Conservation (phyloP, 208 protist species). For the Wallacemonas sp. region DNA sequence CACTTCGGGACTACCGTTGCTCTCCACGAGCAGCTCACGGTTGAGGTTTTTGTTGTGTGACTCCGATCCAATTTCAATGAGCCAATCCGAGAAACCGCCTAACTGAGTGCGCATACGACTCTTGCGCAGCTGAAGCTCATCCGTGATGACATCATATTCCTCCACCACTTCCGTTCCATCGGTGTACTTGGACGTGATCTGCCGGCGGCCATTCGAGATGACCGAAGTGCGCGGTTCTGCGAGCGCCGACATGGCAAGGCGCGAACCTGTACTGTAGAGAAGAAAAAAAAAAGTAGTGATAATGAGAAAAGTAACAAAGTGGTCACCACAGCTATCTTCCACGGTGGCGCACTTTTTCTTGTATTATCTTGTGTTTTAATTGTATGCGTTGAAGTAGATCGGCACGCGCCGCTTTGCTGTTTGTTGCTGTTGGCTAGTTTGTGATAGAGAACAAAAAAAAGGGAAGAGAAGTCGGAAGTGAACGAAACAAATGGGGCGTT, state of each 20-base stretch:
- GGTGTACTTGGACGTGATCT: conserved; percentile 87
- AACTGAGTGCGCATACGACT: conserved; percentile 64
- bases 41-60: conserved; percentile 49
- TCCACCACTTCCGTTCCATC: conserved; percentile 92
- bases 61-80: conserved; percentile 88
- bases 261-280: too few relatives aligned
- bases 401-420: neutral
- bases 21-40: conserved; percentile 69
- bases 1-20: conserved; percentile 76
- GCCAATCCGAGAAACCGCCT: conserved; percentile 83
- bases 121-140: conserved; percentile 91
- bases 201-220: conserved; percentile 76
- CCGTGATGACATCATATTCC: conserved; percentile 93
- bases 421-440: neutral
- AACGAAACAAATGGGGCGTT: neutral
- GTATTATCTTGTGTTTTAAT: too few relatives aligned
- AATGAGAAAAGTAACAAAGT: too few relatives aligned
- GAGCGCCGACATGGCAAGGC: conserved; percentile 22
- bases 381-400: too few relatives aligned
- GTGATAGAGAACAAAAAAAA: neutral
- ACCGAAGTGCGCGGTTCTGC: conserved; percentile 80
- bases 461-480: neutral
- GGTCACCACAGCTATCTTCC: too few relatives aligned
- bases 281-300: neutral
- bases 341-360: too few relatives aligned